phyloP scores from a whole-genome alignment of 1,284 basidiomycete species.

The Cutaneotrichosporon sp. region DNA sequence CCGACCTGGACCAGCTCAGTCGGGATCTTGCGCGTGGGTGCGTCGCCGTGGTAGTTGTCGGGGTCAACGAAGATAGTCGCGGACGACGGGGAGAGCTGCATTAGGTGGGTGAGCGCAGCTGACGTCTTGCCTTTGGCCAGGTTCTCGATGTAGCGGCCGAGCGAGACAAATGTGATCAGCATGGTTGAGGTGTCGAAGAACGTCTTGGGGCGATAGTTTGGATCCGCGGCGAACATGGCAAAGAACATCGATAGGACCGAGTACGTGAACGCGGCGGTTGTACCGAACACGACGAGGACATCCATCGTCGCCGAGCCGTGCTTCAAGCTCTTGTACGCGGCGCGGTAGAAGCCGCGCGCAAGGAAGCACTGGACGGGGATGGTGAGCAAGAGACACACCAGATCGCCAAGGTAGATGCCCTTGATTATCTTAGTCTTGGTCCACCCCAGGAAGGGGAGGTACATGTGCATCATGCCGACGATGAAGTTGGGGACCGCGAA shows the following conservation, averaged over 20 bases:
- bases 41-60: slow-evolving; percentile 59
- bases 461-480: slow-evolving; percentile 81
- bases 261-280: slow-evolving; percentile 89
- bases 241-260: slow-evolving; percentile 72
- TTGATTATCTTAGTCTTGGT: slow-evolving; percentile 55
- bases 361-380: slow-evolving; percentile 93
- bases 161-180: slow-evolving; percentile 95
- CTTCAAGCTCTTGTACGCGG: slow-evolving; percentile 84
- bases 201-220: slow-evolving; percentile 74
- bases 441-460: slow-evolving; percentile 52
- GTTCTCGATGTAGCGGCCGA: slow-evolving; percentile 95
- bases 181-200: slow-evolving; percentile 99
- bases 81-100: slow-evolving; percentile 90
- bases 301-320: slow-evolving; percentile 86
- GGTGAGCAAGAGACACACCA: slow-evolving; percentile 77
- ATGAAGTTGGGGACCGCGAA: slow-evolving; percentile 94
- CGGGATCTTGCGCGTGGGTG: slow-evolving; percentile 80
- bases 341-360: slow-evolving; percentile 81
- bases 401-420: slow-evolving; percentile 78
- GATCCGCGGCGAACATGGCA: slow-evolving; percentile 59
- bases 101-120: slow-evolving; percentile 91
- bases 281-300: slow-evolving; percentile 92
- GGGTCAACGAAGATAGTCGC: slow-evolving; percentile 82
- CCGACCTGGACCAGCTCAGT: slow-evolving; percentile 94
- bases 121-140: slow-evolving; percentile 95